Base-by-base conservation (phyloP, 371 early-diverging fungal genomes). In the Neoconidiobolus thromboides region DNA sequence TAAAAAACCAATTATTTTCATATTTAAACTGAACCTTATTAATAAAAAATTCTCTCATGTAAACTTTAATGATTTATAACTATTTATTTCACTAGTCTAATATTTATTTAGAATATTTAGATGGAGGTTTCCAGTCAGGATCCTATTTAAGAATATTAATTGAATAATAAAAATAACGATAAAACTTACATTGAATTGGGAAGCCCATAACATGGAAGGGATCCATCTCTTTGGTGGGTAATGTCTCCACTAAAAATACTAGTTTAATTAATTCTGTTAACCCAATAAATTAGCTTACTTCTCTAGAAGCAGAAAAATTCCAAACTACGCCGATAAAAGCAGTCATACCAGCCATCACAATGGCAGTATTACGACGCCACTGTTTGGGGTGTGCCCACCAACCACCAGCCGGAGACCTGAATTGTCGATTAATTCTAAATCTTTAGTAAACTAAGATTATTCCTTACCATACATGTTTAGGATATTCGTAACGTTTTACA, bases 401-500 rank as follows among this genome's bases (percentile, higher is more conserved):
- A 42, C 63, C 63, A 42, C 63, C 63, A 41, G 63, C 60, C 26
- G 52, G 43, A 38, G 53, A 47, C 47, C 39, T 38, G 37, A 52
- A 49, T 38, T 60, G 49, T 49, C n/a, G 7, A 26, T 38, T 54
- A 52, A 47, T 1, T 9, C 26, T 15, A 40, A 26, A n/a, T 44
- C 38, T 36, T 37, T 12, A 61, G 4, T 38, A 2, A 43, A 46
- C 51, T 43, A 36, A 1, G 3, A 42, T 42, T 6, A 53, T 14
- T 5, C 9, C 48, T 41, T 58, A 62, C 62, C 62, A 62, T 57
- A 62, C 62, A 26, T 62, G 48, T 42, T 62, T 62, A 47, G 62
- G 62, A 49, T 62, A 62, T n/a, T 56, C 57, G 47, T 41, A 63
- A 4, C 55, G 49, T 51, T 63, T 58, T 64, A 64, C 52, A 64